A percentile compares a stretch with the other conserved stretches of the same genome.
Conservation (phyloP, 495 filamentous ascomycete genomes). For the Penicillium roqueforti region DNA sequence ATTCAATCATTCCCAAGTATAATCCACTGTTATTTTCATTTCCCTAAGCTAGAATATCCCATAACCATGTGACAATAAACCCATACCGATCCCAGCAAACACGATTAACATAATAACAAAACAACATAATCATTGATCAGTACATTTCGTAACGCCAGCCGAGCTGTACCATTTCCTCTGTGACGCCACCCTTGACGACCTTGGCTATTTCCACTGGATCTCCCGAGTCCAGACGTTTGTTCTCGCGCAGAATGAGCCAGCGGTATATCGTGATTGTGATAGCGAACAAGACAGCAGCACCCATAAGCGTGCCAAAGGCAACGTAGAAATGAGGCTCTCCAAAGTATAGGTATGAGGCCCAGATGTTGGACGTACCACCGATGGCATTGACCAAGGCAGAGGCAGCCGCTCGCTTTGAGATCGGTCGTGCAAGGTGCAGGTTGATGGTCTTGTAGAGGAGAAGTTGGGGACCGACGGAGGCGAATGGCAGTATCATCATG, state of each 20-base stretch:
- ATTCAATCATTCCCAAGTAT: neutral
- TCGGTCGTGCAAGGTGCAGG: slow-evolving; percentile 25
- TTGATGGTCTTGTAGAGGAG: slow-evolving; percentile 32
- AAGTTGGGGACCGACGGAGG: slow-evolving; percentile 29
- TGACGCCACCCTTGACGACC: slow-evolving; percentile 37
- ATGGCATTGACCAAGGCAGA: slow-evolving; percentile 31
- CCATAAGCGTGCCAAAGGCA: slow-evolving; percentile 37
- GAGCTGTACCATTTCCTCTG: slow-evolving; percentile 38
- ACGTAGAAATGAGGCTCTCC: slow-evolving; percentile 32
- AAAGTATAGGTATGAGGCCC: slow-evolving; percentile 38
- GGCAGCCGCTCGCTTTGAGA: slow-evolving; percentile 30
- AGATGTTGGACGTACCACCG: slow-evolving; percentile 38
- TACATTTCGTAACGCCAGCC: slow-evolving; percentile 43
- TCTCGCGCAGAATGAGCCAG: slow-evolving; percentile 35
- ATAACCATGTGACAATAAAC: neutral
- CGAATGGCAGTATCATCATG: slow-evolving; percentile 29
- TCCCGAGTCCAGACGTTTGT: slow-evolving; percentile 31
- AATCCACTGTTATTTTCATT: neutral
- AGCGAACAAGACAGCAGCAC: slow-evolving; percentile 28
- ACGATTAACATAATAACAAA: neutral
- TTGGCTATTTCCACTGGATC: slow-evolving; percentile 27
- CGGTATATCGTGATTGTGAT: slow-evolving; percentile 31
- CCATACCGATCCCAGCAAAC: neutral
- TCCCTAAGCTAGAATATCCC: neutral
- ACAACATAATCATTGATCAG: slow-evolving; percentile 6